Evolutionary conservation across 2,329 filamentous ascomycete species (phyloP), one percentile per base, ranked within the genome.

Genomic region (Lecanoromycetidae sp.): DNA sequence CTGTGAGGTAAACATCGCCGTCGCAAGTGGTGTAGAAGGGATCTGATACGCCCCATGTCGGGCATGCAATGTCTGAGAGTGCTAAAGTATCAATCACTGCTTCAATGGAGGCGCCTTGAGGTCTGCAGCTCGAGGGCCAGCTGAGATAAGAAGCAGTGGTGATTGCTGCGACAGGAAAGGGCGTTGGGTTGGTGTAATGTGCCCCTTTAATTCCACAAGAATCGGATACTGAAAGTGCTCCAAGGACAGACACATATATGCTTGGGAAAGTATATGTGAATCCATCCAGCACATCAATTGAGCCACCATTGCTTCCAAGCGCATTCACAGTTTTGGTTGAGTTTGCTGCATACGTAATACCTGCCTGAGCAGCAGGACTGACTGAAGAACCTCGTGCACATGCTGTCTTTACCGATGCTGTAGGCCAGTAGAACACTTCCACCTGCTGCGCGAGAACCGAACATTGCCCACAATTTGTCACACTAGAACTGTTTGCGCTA

Each of bases 11-110:
- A 5, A 12, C 7, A 33, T 30, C 34, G 2, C 43, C 48, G 19
- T 50, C 43, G 22, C 48, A 50, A 10, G 36, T 32, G 22, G 48
- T 50, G 7, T 23, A 20, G 12, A 46, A 50, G 5, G 43, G 48
- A 12, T 50, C 19, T 3, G 48, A 50, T 5, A 50, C 12, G 26
- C 48, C 48, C 48, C 48, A 50, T 4, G 48, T 50, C 1, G 48
- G 48, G 27, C 48, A 50, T 9, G 48, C 48, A 10, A 50, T 36
- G 42, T 50, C 48, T 6, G 48, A 43, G 36, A 46, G 30, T 30
- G 34, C 32, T 22, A 50, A 23, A 27, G 43, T 46, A 30, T 50
- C 43, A 22, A 46, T 32, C 15, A 42, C 29, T 2, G 44, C 48
- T 15, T 38, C 25, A 7, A 46, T 43, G 29, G 42, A 42, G 12